Conservation (phyloP, 1,284 basidiomycete genomes). For the Puccinia brachypodii region DNA sequence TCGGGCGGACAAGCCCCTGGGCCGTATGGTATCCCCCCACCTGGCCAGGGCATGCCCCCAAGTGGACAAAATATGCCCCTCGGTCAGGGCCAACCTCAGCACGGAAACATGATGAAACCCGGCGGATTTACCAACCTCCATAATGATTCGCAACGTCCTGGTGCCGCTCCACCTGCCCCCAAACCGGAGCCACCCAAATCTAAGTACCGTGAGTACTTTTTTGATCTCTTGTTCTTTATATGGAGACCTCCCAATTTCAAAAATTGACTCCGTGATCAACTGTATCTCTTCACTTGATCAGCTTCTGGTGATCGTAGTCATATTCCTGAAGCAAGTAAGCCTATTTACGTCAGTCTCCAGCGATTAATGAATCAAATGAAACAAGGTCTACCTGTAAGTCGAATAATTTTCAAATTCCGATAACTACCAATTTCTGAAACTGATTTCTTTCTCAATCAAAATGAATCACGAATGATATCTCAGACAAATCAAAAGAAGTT, state of each 20-base stretch:
- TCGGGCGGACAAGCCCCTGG: conserved; percentile 12
- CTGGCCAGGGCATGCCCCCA: conserved; percentile 22
- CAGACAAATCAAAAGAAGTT: conserved; percentile 81
- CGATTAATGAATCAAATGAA: conserved; percentile 61
- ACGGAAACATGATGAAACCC: conserved; percentile 54
- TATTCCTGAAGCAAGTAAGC: conserved; percentile 71
- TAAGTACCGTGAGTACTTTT: conserved; percentile 79
- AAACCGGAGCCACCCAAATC: conserved; percentile 59
- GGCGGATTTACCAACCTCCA: conserved; percentile 59
- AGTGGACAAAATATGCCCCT: conserved; percentile 25
- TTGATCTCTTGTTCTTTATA: background rate
- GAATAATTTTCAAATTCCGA: conserved; percentile 13
- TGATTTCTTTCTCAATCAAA: background rate
- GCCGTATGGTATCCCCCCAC: conserved; percentile 7
- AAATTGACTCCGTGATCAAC: background rate
- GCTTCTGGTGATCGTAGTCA: conserved; percentile 86
- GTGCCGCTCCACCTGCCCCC: conserved; percentile 59
- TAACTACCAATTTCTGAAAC: conserved; percentile 52
- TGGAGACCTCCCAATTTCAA: background rate
- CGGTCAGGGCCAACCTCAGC: conserved; percentile 49
- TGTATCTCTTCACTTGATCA: conserved; percentile 56
- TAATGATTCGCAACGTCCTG: conserved; percentile 59
- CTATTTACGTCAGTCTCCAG: conserved; percentile 62
- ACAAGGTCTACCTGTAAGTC: conserved; percentile 69
- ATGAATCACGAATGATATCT: conserved; percentile 63